A percentile compares a stretch with the other conserved stretches of the same genome.
These are phyloP conservation scores for Pyrenochaeta sp. DNA, from an alignment of 2,329 filamentous ascomycete species.

Conservation along the genomic window DNA sequence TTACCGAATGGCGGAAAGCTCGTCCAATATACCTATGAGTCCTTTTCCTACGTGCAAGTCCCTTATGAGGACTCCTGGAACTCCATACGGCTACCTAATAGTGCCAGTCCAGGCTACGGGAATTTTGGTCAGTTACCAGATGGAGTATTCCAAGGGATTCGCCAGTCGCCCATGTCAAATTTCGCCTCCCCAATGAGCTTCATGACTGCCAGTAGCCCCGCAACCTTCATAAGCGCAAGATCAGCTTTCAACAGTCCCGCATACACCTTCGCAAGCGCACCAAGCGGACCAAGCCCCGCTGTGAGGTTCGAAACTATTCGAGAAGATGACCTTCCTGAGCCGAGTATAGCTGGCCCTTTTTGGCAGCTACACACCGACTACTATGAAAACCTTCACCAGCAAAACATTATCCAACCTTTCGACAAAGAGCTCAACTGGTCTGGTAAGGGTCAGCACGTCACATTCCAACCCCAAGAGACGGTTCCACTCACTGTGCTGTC, in stretches of 20 bases:
- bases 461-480: constrained; percentile 12
- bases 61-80: background rate
- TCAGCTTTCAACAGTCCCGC: background rate
- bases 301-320: background rate
- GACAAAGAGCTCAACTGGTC: constrained; percentile 32
- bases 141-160: background rate
- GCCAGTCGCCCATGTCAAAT: constrained; percentile 1
- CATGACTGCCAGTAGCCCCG: constrained; percentile 3
- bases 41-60: background rate
- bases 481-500: constrained; percentile 15
- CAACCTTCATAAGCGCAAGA: constrained; percentile 3
- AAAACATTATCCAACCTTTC: constrained; percentile 5
- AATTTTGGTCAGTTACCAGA: background rate
- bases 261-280: background rate
- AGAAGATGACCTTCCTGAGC: background rate
- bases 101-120: too few relatives aligned
- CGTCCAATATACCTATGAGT: background rate
- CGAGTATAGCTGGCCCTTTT: background rate
- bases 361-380: background rate
- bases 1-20: too few relatives aligned
- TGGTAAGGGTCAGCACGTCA: constrained; percentile 31
- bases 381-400: background rate
- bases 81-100: background rate
- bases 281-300: background rate
- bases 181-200: constrained; percentile 4